phyloP scores from a whole-genome alignment of 1,284 basidiomycete genomes.

The Macrocybe sp. region DNA sequence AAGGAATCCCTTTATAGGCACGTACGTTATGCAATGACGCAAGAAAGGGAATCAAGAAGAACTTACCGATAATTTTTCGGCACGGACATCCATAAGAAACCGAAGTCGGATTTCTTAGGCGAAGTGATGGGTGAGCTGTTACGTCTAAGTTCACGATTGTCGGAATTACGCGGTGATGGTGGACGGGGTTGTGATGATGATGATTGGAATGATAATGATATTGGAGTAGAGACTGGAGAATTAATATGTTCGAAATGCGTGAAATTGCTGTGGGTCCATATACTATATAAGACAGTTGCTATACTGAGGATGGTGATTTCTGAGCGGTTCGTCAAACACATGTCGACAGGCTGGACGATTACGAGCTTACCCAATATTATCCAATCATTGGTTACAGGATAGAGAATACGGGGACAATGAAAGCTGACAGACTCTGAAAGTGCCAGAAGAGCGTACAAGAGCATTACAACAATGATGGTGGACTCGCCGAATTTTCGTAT shows the following conservation, averaged over 20 bases:
- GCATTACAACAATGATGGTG: conserved; percentile 46
- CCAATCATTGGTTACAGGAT: conserved; percentile 30
- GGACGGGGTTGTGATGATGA: conserved; percentile 25
- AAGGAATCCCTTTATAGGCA: conserved; percentile 52
- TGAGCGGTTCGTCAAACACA: conserved; percentile 20
- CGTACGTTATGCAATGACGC: conserved; percentile 6
- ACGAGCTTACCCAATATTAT: conserved; percentile 37
- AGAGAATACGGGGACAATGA: conserved; percentile 13
- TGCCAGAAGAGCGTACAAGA: conserved; percentile 33
- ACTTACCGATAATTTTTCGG: conserved; percentile 75
- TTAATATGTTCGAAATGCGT: conserved; percentile 7
- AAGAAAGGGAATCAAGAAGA: conserved; percentile 5
- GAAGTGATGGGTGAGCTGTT: conserved; percentile 17
- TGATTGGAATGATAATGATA: conserved; percentile 18
- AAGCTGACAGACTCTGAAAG: conserved; percentile 25
- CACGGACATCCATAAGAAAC: conserved; percentile 86
- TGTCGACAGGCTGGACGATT: conserved; percentile 7
- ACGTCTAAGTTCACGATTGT: conserved; percentile 41
- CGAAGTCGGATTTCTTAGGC: conserved; percentile 42
- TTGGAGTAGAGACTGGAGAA: conserved; percentile 13
- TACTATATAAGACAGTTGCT: conserved; percentile 56
- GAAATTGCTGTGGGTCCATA: conserved; percentile 53
- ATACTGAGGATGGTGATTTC: conserved; percentile 57
- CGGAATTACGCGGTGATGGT: conserved; percentile 37
- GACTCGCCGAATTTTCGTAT: conserved; percentile 54